phyloP scores from a whole-genome alignment of 129 eudicot genomes.

The Flaveria bidentis region DNA sequence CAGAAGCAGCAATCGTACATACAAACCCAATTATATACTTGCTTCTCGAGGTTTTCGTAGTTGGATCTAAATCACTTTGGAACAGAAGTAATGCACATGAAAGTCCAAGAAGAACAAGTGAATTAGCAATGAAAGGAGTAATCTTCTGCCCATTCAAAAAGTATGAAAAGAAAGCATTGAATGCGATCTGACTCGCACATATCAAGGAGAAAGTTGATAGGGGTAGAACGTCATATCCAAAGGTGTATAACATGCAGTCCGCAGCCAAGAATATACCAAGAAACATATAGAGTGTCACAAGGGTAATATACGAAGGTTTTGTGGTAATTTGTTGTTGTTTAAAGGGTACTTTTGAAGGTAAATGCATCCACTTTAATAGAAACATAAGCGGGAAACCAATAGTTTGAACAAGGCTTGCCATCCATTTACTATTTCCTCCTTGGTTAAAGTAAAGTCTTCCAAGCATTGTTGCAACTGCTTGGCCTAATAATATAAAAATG shows the following conservation, averaged over 20 bases:
- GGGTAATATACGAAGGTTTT: constrained; percentile 21
- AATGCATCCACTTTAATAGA: constrained; percentile 20
- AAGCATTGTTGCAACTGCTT: constrained; percentile 34
- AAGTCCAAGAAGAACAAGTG: constrained; percentile 37
- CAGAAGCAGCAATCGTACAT: constrained; percentile 44
- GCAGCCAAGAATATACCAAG: constrained; percentile 39
- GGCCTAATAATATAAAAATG: constrained; percentile 33
- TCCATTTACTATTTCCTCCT: constrained; percentile 46
- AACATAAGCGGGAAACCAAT: constrained; percentile 32
- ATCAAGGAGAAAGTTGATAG: constrained; percentile 35
- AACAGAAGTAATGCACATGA: constrained; percentile 30
- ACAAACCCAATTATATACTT: constrained; percentile 45
- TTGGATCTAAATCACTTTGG: constrained; percentile 21
- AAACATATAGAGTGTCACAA: constrained; percentile 16
- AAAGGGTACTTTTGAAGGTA: constrained; percentile 25
- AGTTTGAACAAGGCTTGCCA: constrained; percentile 42
- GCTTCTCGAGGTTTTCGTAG: constrained; percentile 16
- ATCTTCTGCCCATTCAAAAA: constrained; percentile 34
- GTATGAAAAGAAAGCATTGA: constrained; percentile 38
- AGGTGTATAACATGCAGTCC: constrained; percentile 33
- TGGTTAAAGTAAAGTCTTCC: constrained; percentile 37
- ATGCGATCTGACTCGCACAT: constrained; percentile 33
- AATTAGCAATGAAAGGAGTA: constrained; percentile 37
- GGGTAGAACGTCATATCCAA: constrained; percentile 29
- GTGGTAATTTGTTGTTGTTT: constrained; percentile 11